These are phyloP conservation scores for Sanghuangporus weigelae DNA, from an alignment of 1,284 basidiomycete genomes.

Conservation along the genomic window DNA sequence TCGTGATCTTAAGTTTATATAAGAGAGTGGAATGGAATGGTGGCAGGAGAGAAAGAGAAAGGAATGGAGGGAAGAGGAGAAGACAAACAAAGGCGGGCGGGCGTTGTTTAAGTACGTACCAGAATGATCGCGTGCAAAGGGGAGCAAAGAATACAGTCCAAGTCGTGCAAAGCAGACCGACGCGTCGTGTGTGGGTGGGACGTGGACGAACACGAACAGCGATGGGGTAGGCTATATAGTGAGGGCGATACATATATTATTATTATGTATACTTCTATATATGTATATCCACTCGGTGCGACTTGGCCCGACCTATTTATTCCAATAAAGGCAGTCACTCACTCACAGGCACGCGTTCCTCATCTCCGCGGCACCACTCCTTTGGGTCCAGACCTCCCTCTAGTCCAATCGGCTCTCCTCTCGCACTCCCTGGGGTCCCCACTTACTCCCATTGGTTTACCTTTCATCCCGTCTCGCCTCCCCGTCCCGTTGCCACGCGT, in stretches of 20 bases:
- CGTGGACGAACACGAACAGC: no score
- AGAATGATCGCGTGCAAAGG: neutral
- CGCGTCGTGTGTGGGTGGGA: no score
- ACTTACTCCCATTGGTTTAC: neutral
- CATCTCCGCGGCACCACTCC: neutral
- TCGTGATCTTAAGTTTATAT: neutral
- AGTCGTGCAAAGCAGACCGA: no score
- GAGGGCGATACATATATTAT: neutral
- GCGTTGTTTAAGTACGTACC: no score
- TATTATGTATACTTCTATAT: neutral
- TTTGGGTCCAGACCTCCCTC: neutral
- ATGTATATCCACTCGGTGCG: neutral
- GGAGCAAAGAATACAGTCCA: neutral
- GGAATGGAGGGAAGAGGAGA: conserved; percentile 2
- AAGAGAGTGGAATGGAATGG: neutral
- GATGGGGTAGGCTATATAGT: neutral
- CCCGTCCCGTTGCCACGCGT: no score
- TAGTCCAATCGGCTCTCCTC: neutral
- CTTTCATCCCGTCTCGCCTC: no score
- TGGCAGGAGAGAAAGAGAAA: neutral
- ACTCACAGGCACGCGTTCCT: neutral
- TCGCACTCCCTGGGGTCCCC: neutral
- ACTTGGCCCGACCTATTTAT: neutral
- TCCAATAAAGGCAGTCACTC: neutral
- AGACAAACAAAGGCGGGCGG: no score